Evolutionary conservation across 371 early-diverging fungal genomes (phyloP).

Genomic region (Mucor circinelloides): DNA sequence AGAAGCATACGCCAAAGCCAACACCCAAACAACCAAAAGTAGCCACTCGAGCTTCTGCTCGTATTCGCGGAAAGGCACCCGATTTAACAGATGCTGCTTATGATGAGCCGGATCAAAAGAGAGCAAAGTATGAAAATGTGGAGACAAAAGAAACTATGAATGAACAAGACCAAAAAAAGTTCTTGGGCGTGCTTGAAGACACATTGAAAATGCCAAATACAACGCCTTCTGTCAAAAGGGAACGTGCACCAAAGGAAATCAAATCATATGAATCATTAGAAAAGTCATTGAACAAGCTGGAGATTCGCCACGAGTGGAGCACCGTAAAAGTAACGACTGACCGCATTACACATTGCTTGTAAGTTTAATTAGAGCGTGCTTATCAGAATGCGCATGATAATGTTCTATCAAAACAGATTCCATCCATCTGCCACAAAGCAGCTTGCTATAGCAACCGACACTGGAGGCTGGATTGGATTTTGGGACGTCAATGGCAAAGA

Average conservation of each 20-base stretch:
- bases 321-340: slow-evolving; percentile 63
- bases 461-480: slow-evolving; percentile 65
- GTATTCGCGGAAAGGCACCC: slow-evolving; percentile 41
- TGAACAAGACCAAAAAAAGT: slow-evolving; percentile 23
- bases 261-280: slow-evolving; percentile 4
- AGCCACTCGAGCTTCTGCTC: slow-evolving; percentile 44
- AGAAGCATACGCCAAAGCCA: slow-evolving; percentile 18
- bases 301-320: slow-evolving; percentile 51
- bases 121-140: neutral
- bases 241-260: slow-evolving; percentile 14
- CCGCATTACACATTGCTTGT: slow-evolving; percentile 52
- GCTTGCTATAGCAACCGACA: slow-evolving; percentile 64
- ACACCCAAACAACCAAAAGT: slow-evolving; percentile 21
- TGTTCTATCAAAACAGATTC: slow-evolving; percentile 50
- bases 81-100: neutral
- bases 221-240: slow-evolving; percentile 8
- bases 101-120: neutral
- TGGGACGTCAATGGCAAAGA: slow-evolving; percentile 65
- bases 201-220: slow-evolving; percentile 25
- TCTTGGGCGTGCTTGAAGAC: slow-evolving; percentile 25
- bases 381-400: neutral
- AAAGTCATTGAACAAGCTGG: slow-evolving; percentile 21
- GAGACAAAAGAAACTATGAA: slow-evolving; percentile 31
- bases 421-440: slow-evolving; percentile 66
- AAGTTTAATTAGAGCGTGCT: slow-evolving; percentile 3